Conservation (phyloP, 129 eudicot genomes). For the Gnaphalium uliginosum region DNA sequence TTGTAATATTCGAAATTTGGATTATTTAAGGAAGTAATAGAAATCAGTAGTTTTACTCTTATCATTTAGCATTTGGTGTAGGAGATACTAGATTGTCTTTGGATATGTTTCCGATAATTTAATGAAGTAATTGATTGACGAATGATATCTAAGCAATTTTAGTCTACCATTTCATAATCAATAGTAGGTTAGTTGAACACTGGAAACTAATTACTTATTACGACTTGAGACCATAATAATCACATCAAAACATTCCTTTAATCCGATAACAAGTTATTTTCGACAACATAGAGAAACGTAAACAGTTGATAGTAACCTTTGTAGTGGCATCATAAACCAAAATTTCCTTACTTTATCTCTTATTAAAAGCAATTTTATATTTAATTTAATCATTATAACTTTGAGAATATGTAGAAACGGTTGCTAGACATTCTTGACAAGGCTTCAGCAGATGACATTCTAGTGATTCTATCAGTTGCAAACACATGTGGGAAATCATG, state of each 20-base stretch:
- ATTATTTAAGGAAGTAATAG: not conserved
- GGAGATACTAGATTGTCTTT: not conserved
- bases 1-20: not conserved
- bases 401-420: conserved; percentile 49
- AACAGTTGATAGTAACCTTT: not conserved
- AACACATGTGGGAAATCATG: conserved; percentile 66
- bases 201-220: not conserved
- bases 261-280: not conserved
- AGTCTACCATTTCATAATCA: not conserved
- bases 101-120: conserved; percentile 1
- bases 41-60: conserved; percentile 7
- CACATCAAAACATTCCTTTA: not conserved
- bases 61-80: not conserved
- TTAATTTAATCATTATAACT: not conserved
- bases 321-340: not conserved
- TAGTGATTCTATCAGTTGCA: conserved; percentile 76
- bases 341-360: not conserved
- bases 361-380: not conserved
- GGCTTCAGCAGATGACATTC: conserved; percentile 67
- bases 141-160: not conserved
- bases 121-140: not conserved
- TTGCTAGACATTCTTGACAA: conserved; percentile 68
- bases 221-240: not conserved
- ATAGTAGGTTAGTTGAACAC: not conserved
- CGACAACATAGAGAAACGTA: not conserved